These are phyloP conservation scores for Vitis rotundifolia DNA, from an alignment of 164 flowering plant species.

Conservation along the genomic window DNA sequence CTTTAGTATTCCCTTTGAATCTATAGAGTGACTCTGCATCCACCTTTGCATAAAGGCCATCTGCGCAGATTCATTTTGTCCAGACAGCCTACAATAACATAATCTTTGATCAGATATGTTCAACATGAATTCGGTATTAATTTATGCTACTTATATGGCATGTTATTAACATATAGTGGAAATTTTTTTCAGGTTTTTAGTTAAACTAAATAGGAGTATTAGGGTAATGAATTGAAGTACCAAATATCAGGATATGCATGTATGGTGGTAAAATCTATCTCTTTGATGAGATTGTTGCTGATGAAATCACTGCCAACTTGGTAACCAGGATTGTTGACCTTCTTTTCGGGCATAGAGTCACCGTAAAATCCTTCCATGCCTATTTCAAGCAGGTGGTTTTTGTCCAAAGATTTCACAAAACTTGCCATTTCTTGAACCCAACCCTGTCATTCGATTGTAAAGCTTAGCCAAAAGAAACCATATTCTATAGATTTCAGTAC, in stretches of 20 bases:
- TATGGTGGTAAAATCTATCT: constrained; percentile 44
- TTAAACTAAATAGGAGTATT: no score
- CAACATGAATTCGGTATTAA: no score
- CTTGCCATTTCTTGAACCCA: constrained; percentile 60
- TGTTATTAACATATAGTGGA: no score
- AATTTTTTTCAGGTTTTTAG: no score
- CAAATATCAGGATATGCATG: constrained; percentile 48
- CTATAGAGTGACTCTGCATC: constrained; percentile 15
- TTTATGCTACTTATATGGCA: no score
- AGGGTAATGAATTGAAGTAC: constrained; percentile 12
- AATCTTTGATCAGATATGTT: no score
- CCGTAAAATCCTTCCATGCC: constrained; percentile 66
- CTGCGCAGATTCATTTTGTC: constrained; percentile 15
- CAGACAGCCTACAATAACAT: constrained; percentile 20
- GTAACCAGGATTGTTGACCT: constrained; percentile 38
- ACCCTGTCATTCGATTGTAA: constrained; percentile 10
- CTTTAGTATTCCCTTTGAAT: constrained; percentile 11
- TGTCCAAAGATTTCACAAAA: constrained; percentile 44
- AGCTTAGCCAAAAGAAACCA: no score
- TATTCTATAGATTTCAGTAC: no score
- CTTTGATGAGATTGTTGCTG: constrained; percentile 28
- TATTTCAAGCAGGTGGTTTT: constrained; percentile 34
- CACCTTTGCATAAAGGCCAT: constrained; percentile 18
- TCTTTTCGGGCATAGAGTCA: constrained; percentile 32
- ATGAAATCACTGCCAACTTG: constrained; percentile 54